A percentile compares a stretch with the other conserved stretches of the same genome.
phyloP scores from a whole-genome alignment of 768 basidiomycete species.

The Agaricus sinodeliciosus region DNA sequence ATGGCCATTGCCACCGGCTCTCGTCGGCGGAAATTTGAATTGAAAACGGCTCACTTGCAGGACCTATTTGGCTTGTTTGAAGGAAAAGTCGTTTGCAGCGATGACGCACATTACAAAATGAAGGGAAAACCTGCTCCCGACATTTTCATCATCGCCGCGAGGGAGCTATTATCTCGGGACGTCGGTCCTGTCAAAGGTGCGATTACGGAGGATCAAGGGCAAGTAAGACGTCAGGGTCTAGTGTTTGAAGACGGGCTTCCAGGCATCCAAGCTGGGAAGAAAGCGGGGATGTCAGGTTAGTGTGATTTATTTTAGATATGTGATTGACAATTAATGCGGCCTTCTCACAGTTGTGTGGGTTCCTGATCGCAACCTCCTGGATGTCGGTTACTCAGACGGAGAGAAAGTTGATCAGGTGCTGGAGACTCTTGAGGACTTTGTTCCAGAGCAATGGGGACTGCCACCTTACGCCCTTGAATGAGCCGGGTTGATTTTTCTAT shows the following conservation, averaged over 20 bases:
- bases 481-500: not conserved
- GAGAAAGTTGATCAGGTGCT: constrained; percentile 56
- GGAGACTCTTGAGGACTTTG: constrained; percentile 60
- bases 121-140: constrained; percentile 79
- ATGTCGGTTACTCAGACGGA: constrained; percentile 37
- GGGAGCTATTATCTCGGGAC: constrained; percentile 43
- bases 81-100: constrained; percentile 62
- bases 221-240: constrained; percentile 55
- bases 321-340: constrained; percentile 4
- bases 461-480: constrained; percentile 46
- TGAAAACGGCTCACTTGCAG: constrained; percentile 60
- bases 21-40: constrained; percentile 51
- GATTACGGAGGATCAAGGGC: constrained; percentile 26
- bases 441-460: constrained; percentile 79
- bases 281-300: constrained; percentile 83
- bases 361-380: constrained; percentile 64
- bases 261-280: constrained; percentile 74
- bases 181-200: constrained; percentile 43
- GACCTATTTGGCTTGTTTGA: constrained; percentile 58
- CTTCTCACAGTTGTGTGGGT: constrained; percentile 68
- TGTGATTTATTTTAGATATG: not conserved
- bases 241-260: constrained; percentile 80
- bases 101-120: constrained; percentile 50
- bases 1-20: constrained; percentile 83
- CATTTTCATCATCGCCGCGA: constrained; percentile 72